Conservation (phyloP, 352 stramenopile species). For the Pythium oligandrum region DNA sequence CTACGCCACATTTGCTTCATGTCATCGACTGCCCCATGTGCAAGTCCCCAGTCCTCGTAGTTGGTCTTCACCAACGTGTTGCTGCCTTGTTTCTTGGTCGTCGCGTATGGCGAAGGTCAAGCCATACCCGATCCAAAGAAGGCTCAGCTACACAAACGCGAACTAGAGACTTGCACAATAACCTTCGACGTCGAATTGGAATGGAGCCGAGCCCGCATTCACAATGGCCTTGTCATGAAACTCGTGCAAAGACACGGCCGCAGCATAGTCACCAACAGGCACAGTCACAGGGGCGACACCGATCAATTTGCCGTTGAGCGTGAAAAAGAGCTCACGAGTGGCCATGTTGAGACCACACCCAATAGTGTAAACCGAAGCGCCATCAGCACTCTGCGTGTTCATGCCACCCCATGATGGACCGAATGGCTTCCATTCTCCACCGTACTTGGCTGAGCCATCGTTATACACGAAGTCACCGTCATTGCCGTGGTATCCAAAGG, state of each 20-base stretch:
- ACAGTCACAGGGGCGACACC: conserved; percentile 37
- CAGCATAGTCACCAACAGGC: conserved; percentile 56
- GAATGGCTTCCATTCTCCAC: conserved; percentile 66
- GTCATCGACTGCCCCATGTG: neutral
- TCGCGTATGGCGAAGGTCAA: no score
- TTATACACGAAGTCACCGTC: conserved; percentile 86
- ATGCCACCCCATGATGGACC: conserved; percentile 58
- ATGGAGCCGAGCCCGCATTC: conserved; percentile 67
- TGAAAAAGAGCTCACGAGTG: conserved; percentile 71
- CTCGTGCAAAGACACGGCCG: conserved; percentile 72
- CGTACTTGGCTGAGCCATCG: conserved; percentile 58
- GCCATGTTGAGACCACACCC: conserved; percentile 67
- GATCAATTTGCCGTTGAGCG: conserved; percentile 64
- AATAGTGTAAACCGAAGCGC: conserved; percentile 38
- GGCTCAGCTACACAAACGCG: conserved; percentile 1
- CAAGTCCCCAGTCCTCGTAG: conserved; percentile 1
- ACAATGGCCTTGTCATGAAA: conserved; percentile 67
- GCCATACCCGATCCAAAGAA: no score
- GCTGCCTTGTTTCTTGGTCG: no score
- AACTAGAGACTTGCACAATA: conserved; percentile 86
- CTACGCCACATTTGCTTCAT: neutral
- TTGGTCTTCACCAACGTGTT: neutral
- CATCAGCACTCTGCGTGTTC: conserved; percentile 19
- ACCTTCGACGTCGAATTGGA: conserved; percentile 81
- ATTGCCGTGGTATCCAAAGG: conserved; percentile 83